Conservation (phyloP, 169 alveolate genomes). For the Plasmodium vivax region DNA sequence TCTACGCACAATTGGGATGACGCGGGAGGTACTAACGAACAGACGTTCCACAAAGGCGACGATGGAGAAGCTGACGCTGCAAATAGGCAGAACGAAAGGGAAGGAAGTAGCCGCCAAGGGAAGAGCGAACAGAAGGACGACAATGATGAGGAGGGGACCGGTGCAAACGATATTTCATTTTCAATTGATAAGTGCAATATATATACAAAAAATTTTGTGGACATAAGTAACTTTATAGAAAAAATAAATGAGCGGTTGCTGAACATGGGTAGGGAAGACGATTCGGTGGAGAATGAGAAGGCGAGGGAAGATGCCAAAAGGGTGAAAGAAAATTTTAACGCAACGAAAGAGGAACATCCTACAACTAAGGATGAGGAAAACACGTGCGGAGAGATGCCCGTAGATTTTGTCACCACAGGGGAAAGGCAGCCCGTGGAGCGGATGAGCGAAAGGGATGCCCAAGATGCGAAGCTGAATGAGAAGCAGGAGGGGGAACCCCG, state of each 20-base stretch:
- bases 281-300: slow-evolving; percentile 75
- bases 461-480: slow-evolving; percentile 77
- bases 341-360: neutral
- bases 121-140: neutral
- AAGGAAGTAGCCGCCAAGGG: neutral
- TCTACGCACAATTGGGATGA: neutral
- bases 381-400: neutral
- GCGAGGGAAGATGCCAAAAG: neutral
- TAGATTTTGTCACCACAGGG: neutral
- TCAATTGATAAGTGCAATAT: slow-evolving; percentile 57
- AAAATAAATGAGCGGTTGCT: slow-evolving; percentile 28
- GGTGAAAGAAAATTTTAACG: neutral
- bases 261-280: slow-evolving; percentile 51
- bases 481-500: slow-evolving; percentile 27
- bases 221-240: slow-evolving; percentile 50
- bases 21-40: neutral
- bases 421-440: slow-evolving; percentile 19
- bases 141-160: slow-evolving; percentile 5
- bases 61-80: neutral
- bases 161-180: slow-evolving; percentile 35
- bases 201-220: slow-evolving; percentile 65
- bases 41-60: neutral
- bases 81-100: neutral
- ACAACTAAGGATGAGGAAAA: neutral
- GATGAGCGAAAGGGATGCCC: slow-evolving; percentile 73